phyloP scores from a whole-genome alignment of 768 basidiomycete genomes.

The Gymnopilus junonius region DNA sequence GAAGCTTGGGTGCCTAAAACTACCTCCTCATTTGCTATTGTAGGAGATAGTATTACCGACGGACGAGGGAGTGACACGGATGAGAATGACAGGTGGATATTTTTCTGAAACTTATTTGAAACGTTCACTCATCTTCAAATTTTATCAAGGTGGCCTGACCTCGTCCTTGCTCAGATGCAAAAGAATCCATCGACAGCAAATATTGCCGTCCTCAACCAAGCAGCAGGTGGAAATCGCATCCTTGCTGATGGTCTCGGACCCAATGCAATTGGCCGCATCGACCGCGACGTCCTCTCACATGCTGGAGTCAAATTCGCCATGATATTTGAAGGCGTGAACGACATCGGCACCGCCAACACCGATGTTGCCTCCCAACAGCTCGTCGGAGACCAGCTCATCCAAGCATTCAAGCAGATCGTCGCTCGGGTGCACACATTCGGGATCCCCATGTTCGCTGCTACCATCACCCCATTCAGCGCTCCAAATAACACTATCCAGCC shows the following conservation, averaged over 20 bases:
- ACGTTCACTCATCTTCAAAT: neutral
- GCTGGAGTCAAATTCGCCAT: conserved; percentile 49
- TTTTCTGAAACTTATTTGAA: neutral
- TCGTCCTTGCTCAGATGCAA: conserved; percentile 46
- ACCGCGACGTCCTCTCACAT: conserved; percentile 54
- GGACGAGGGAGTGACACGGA: conserved; percentile 51
- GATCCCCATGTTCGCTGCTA: conserved; percentile 51
- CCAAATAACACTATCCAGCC: conserved; percentile 36
- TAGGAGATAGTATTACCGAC: conserved; percentile 60
- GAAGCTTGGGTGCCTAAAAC: conserved; percentile 41
- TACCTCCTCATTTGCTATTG: conserved; percentile 40
- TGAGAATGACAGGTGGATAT: conserved; percentile 44
- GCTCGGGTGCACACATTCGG: conserved; percentile 43
- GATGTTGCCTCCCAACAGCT: conserved; percentile 37
- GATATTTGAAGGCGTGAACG: conserved; percentile 60
- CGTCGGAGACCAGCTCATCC: conserved; percentile 45
- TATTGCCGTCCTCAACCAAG: conserved; percentile 53
- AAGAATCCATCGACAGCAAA: conserved; percentile 31
- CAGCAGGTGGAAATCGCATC: conserved; percentile 56
- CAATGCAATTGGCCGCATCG: conserved; percentile 49
- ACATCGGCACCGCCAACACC: conserved; percentile 47
- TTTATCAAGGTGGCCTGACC: conserved; percentile 49
- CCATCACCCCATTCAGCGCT: conserved; percentile 53
- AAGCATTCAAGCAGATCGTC: conserved; percentile 49
- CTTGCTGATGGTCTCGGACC: conserved; percentile 54